Conservation (phyloP, 2,329 filamentous ascomycete species). For the Xylaria sp. region DNA sequence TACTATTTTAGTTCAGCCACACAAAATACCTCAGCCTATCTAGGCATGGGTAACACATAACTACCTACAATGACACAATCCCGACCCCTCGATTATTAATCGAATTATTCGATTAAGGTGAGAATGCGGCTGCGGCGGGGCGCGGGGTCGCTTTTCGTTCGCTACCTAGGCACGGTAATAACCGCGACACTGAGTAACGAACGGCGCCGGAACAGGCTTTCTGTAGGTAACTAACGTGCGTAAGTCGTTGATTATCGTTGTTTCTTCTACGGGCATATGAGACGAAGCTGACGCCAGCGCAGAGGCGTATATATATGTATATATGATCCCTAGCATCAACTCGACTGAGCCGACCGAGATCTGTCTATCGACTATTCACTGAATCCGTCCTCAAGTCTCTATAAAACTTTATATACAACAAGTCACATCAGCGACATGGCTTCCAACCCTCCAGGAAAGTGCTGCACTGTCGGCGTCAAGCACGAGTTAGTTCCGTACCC, state of each 20-base stretch:
- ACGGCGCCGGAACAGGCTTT: neutral
- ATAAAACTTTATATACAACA: neutral
- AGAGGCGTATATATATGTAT: neutral
- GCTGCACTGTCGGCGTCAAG: constrained; percentile 63
- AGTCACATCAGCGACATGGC: constrained; percentile 55
- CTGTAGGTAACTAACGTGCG: too few species aligned
- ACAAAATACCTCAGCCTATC: constrained; percentile 8
- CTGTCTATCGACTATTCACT: neutral
- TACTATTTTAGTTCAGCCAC: neutral
- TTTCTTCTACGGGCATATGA: neutral
- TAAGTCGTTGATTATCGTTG: neutral
- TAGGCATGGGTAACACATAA: neutral
- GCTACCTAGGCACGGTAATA: neutral
- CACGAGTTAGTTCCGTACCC: constrained; percentile 59
- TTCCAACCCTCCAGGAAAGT: constrained; percentile 62
- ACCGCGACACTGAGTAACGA: neutral
- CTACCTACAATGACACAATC: constrained; percentile 18
- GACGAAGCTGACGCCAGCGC: neutral
- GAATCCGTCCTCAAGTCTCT: neutral
- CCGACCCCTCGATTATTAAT: constrained; percentile 10
- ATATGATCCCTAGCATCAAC: neutral
- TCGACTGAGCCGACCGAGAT: neutral
- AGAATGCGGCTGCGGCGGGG: constrained; percentile 5
- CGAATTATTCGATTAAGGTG: neutral
- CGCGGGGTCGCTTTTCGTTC: constrained; percentile 12